Evolutionary conservation across 73 alveolate species (phyloP).

Genomic region (Blepharisma japonicum): DNA sequence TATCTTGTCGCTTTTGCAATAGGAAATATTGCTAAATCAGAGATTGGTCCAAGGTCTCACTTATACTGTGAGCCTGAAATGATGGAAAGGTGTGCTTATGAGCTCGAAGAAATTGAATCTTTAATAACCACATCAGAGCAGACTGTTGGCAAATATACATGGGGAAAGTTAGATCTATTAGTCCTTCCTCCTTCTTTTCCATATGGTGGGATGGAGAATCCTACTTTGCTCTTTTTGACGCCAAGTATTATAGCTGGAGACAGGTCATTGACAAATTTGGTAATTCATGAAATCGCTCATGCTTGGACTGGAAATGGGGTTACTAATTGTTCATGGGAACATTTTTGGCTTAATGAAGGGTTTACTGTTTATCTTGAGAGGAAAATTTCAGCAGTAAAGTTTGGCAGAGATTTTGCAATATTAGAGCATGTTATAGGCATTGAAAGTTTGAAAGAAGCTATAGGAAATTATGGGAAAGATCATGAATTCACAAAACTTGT

Average conservation of each 20-base stretch:
- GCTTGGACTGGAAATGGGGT: constrained; percentile 98
- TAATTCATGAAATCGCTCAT: constrained; percentile 96
- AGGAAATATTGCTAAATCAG: constrained; percentile 68
- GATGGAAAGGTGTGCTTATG: constrained; percentile 59
- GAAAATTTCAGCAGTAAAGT: constrained; percentile 53
- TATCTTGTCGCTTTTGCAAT: constrained; percentile 88
- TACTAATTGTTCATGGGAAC: constrained; percentile 92
- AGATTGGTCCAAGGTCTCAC: constrained; percentile 64
- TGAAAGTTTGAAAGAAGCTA: constrained; percentile 43
- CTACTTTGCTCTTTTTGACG: constrained; percentile 94
- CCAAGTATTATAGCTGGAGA: constrained; percentile 98
- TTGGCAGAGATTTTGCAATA: constrained; percentile 61
- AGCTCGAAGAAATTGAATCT: constrained; percentile 75
- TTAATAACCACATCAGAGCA: constrained; percentile 69
- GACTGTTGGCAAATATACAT: constrained; percentile 82
- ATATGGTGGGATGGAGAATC: constrained; percentile 99
- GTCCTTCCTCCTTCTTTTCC: constrained; percentile 98
- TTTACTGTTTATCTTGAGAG: constrained; percentile 88
- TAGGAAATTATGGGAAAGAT: constrained; percentile 55
- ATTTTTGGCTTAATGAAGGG: constrained; percentile 98
- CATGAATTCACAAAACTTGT: constrained; percentile 68
- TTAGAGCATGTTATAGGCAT: constrained; percentile 57
- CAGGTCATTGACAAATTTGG: constrained; percentile 81
- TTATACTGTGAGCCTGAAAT: constrained; percentile 82
- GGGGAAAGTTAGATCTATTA: constrained; percentile 93